phyloP scores from a whole-genome alignment of 2,329 filamentous ascomycete species.

The Aspergillus arachidicola region DNA sequence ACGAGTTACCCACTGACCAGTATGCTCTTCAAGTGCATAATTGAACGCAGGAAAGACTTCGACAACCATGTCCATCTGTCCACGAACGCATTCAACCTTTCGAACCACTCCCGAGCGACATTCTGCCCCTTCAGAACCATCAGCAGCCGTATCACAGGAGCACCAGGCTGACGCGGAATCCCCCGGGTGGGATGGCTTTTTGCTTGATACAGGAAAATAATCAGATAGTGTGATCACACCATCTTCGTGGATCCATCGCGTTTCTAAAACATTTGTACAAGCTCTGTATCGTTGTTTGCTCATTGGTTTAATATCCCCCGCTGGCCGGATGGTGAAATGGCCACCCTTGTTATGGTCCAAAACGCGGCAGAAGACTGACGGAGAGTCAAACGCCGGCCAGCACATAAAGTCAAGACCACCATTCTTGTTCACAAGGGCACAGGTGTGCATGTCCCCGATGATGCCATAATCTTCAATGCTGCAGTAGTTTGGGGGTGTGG shows the following conservation, averaged over 20 bases:
- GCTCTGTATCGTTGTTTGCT: not conserved
- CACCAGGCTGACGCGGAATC: not conserved
- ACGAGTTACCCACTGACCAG: not conserved
- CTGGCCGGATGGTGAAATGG: not conserved
- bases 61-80: not conserved
- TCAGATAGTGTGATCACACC: not conserved
- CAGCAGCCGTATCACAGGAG: not conserved
- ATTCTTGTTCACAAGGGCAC: slow-evolving; percentile 72
- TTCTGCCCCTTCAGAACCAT: not conserved
- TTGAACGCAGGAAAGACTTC: not conserved
- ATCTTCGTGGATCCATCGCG: not conserved
- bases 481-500: slow-evolving; percentile 21
- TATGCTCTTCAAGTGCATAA: not conserved
- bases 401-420: slow-evolving; percentile 78
- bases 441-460: slow-evolving; percentile 80
- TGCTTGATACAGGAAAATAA: not conserved
- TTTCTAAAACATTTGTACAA: not conserved
- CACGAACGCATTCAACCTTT: not conserved
- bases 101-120: not conserved
- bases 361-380: slow-evolving; percentile 61
- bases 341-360: not conserved
- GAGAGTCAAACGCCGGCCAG: slow-evolving; percentile 80
- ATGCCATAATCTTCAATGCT: slow-evolving; percentile 75
- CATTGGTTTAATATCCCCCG: not conserved
- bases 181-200: not conserved